Base-by-base conservation (phyloP, 2,329 filamentous ascomycete genomes). In the Stachybotrys echinatus region DNA sequence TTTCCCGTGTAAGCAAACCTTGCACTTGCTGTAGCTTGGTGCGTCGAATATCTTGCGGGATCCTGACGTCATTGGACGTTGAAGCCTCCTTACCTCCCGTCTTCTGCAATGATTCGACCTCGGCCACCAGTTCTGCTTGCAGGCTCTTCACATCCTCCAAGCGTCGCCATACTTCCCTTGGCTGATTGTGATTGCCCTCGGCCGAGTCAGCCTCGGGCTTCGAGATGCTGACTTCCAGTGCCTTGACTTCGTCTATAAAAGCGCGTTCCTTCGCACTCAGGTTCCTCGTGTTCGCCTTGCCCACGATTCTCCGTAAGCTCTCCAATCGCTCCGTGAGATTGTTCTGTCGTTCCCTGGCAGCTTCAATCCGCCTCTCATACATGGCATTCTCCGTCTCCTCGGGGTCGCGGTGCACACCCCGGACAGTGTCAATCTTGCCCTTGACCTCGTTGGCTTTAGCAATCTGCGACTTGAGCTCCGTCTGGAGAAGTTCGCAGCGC, bases 391-490 rank as follows among this genome's bases (percentile, higher is more conserved):
- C 79, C 12, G 72, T 66, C 51, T 80, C 75, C n/a, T 72, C 73
- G 10, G 10, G 27, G 42, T 76, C 71, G 19, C 73, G 72, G 27
- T 74, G 62, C 12, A 53, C 70, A 6, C 73, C 76, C 19, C 70
- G 72, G 51, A 89, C 80, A 39, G 74, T 74, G 55, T 91, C 86
- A 23, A 91, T 81, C 56, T 81, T 81, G 38, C 74, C 72, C 61
- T 81, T 82, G 39, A 89, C 77, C 58, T 87, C 80, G 48, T 82
- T 80, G 23, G 81, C 84, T 56, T 84, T 83, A 53, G 70, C 71
- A 21, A 91, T 77, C 62, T 92, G 87, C 53, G 84, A 80, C 54
- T 73, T 74, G 40, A 91, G 74, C 61, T 91, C 87, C 18, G 75
- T 72, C 58, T 86, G 83, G 22, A 92, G 74, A 43, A 82, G 75